Conservation (phyloP, 208 protist genomes). For the Trypanosoma rangeli region DNA sequence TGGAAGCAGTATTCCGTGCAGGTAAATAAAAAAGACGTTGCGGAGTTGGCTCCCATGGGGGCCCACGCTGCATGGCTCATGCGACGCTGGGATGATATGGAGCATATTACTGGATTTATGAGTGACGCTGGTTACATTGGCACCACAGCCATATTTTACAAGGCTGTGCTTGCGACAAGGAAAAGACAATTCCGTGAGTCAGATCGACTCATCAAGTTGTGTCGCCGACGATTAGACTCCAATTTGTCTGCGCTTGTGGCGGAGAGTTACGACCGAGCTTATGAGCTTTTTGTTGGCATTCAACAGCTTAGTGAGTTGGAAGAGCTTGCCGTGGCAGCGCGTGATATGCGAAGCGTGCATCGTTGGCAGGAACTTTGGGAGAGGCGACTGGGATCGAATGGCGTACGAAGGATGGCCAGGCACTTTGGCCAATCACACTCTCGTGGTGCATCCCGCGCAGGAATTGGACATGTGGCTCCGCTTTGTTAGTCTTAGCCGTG, state of each 20-base stretch:
- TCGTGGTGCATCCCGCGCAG: slow-evolving; percentile 92
- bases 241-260: slow-evolving; percentile 95
- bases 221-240: slow-evolving; percentile 93
- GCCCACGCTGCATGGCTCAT: slow-evolving; percentile 96
- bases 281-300: slow-evolving; percentile 95
- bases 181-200: slow-evolving; percentile 79
- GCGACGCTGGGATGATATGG: slow-evolving; percentile 92
- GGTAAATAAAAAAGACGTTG: slow-evolving; percentile 70
- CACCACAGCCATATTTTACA: slow-evolving; percentile 93
- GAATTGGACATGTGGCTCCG: slow-evolving; percentile 97
- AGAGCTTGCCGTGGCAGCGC: slow-evolving; percentile 92
- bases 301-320: slow-evolving; percentile 99
- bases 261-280: slow-evolving; percentile 98
- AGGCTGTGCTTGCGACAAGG: slow-evolving; percentile 73
- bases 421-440: slow-evolving; percentile 94
- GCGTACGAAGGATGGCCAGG: slow-evolving; percentile 97
- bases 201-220: slow-evolving; percentile 78
- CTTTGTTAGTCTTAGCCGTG: slow-evolving; percentile 95
- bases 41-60: slow-evolving; percentile 91
- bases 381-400: slow-evolving; percentile 78
- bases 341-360: slow-evolving; percentile 53
- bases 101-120: slow-evolving; percentile 88
- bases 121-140: slow-evolving; percentile 88
- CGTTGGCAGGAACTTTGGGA: slow-evolving; percentile 91
- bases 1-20: slow-evolving; percentile 65